A percentile compares a stretch with the other conserved stretches of the same genome.
Conservation (phyloP, 805 yeast species). For the Cyberlindnera saturnus region DNA sequence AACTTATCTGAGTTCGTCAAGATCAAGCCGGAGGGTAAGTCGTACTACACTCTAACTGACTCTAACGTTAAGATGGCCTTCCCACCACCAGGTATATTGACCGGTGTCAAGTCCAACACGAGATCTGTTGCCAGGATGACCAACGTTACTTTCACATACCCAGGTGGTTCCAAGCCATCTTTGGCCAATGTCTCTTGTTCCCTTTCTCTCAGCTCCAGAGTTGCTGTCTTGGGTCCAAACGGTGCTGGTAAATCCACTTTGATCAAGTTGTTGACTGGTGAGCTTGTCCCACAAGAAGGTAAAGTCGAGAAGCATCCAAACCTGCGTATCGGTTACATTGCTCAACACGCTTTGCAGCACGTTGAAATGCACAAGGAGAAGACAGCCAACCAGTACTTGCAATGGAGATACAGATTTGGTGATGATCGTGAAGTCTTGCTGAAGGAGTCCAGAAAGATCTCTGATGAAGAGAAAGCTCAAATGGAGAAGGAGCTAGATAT, state of each 20-base stretch:
- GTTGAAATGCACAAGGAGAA: constrained; percentile 96
- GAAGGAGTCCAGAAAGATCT: constrained; percentile 86
- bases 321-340: constrained; percentile 96
- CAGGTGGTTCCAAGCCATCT: constrained; percentile 84
- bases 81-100: constrained; percentile 96
- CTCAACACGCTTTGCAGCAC: constrained; percentile 97
- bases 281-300: constrained; percentile 79
- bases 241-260: constrained; percentile 99
- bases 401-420: constrained; percentile 97
- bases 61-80: constrained; percentile 92
- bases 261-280: constrained; percentile 90
- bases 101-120: constrained; percentile 95
- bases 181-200: constrained; percentile 77
- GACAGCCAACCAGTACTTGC: constrained; percentile 95
- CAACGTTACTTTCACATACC: constrained; percentile 82
- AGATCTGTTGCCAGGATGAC: constrained; percentile 88
- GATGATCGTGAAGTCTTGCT: constrained; percentile 95
- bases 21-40: constrained; percentile 91
- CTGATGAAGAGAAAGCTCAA: constrained; percentile 70
- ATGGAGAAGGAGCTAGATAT: constrained; percentile 75
- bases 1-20: constrained; percentile 88
- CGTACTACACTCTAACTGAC: constrained; percentile 91
- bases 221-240: constrained; percentile 94
- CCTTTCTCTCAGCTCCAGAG: constrained; percentile 92
- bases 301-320: constrained; percentile 97